Evolutionary conservation across 2,329 filamentous ascomycete genomes (phyloP), one percentile per base, ranked within the genome.

Genomic region (Sarocladium oryzae): DNA sequence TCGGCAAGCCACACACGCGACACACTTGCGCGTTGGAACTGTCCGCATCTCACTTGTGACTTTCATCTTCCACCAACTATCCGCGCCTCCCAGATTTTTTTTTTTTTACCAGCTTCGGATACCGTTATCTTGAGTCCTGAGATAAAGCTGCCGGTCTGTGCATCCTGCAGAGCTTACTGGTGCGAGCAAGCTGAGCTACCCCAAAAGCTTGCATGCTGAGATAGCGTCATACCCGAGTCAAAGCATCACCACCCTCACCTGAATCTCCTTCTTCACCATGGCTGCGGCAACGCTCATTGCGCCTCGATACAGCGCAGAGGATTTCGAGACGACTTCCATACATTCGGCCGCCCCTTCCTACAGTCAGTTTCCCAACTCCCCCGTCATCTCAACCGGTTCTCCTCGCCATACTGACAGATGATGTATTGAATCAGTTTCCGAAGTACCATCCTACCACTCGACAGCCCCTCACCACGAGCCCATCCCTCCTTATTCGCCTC

Each of bases 281-380:
- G 38, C 51, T 37, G 45, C 41, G 10, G 35, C 37, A 49, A 48
- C 43, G 24, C 24, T 48, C 28, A 20, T 20, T 11, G 24, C 63
- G 20, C 60, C 66, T 51, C 65, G 66, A 41, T 70, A 69, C 52
- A 66, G 62, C 56, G 59, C 68, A 5, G 77, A 81, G 54, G 83
- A 86, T 62, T 81, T 84, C 53, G 84, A 87, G 59, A 85, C 83
- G 20, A 76, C 79, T 6, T 87, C 84, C 9, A 78, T 87, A 55
- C 80, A 73, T 57, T 86, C 83, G 16, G 77, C 77, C 7, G 82
- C 83, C n/a, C 84, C 84, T 36, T 86, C 84, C 9, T 86, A 86
- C 63, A 72, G 79, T 82, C 58, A 73, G 77, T 69, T 33, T 20
- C 37, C 46, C 49, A 41, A 3, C 16, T 4, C 20, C 10, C 4